These are phyloP conservation scores for Clitocybe nebularis DNA, from an alignment of 1,284 basidiomycete genomes.

Conservation along the genomic window DNA sequence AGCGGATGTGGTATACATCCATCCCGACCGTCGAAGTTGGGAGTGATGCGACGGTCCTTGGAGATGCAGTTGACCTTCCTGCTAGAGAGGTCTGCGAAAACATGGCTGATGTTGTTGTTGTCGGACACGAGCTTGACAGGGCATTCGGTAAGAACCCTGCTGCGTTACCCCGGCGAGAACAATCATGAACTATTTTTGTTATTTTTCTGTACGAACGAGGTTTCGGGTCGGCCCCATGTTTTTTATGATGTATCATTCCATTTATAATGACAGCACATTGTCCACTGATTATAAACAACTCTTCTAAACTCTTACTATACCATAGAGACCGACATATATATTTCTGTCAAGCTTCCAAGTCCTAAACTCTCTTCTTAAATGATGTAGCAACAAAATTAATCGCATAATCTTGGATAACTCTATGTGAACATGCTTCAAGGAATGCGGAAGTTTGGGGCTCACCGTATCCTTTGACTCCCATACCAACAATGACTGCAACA, in stretches of 20 bases:
- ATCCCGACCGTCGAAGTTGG: slow-evolving; percentile 14
- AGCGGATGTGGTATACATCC: slow-evolving; percentile 20
- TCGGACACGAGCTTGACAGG: slow-evolving; percentile 13
- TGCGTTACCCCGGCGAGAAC: background rate
- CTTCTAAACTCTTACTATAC: too few relatives aligned
- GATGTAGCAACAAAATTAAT: slow-evolving; percentile 10
- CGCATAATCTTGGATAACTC: slow-evolving; percentile 10
- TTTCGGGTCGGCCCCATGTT: too few relatives aligned
- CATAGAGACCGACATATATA: too few relatives aligned
- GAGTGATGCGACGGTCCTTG: slow-evolving; percentile 16
- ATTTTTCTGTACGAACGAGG: too few relatives aligned
- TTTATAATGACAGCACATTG: too few relatives aligned
- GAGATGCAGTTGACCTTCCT: slow-evolving; percentile 7
- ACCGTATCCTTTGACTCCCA: slow-evolving; percentile 20
- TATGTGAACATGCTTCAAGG: background rate
- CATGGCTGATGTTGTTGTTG: slow-evolving; percentile 14
- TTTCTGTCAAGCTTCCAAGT: background rate
- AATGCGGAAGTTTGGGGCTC: background rate
- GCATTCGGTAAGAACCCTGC: slow-evolving; percentile 4
- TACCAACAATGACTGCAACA: slow-evolving; percentile 17
- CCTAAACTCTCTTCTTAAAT: slow-evolving; percentile 8
- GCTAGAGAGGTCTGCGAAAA: slow-evolving; percentile 15
- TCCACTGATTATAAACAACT: too few relatives aligned
- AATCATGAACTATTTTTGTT: too few relatives aligned
- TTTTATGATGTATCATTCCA: too few relatives aligned